Percentiles rank a stretch among this genome's conserved stretches.
These are phyloP conservation scores for Cladochytrium replicatum DNA, from an alignment of 192 early-diverging fungal species.

Conservation along the genomic window DNA sequence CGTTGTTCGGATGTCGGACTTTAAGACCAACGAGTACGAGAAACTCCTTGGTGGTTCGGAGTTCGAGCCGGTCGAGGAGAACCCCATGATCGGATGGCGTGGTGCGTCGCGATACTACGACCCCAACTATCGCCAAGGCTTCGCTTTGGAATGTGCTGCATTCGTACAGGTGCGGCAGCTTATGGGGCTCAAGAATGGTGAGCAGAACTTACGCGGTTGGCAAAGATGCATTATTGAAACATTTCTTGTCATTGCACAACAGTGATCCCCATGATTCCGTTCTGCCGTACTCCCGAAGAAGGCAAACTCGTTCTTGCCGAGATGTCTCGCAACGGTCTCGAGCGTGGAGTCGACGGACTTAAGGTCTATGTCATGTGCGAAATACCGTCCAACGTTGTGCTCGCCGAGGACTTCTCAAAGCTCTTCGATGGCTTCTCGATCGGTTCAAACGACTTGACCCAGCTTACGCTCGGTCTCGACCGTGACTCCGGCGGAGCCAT, in stretches of 20 bases:
- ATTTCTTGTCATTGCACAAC: not conserved
- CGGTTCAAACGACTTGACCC: conserved; percentile 15
- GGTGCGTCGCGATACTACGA: conserved; percentile 16
- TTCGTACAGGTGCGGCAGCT: conserved; percentile 5
- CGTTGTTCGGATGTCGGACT: conserved; percentile 14
- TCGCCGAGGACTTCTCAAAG: conserved; percentile 11
- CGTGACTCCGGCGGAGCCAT: conserved; percentile 7
- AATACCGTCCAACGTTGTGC: conserved; percentile 16
- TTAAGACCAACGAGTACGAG: conserved; percentile 14
- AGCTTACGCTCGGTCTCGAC: conserved; percentile 10
- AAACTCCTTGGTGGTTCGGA: conserved; percentile 6
- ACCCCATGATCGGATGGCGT: conserved; percentile 17
- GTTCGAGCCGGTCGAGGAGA: conserved; percentile 14
- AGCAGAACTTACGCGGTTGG: too few relatives aligned
- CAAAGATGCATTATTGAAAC: too few relatives aligned
- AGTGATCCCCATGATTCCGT: conserved; percentile 15
- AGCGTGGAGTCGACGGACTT: conserved; percentile 7
- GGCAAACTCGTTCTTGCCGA: conserved; percentile 4
- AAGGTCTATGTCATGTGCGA: conserved; percentile 16
- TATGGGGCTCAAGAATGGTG: conserved; percentile 9
- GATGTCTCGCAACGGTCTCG: conserved; percentile 8
- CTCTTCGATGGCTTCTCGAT: conserved; percentile 19
- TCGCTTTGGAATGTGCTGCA: conserved; percentile 12
- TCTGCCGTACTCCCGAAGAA: conserved; percentile 9
- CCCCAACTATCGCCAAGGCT: conserved; percentile 10